A percentile compares a stretch with the other conserved stretches of the same genome.
Evolutionary conservation across 1,284 basidiomycete species (phyloP).

Genomic region (Phlebopus sp.): DNA sequence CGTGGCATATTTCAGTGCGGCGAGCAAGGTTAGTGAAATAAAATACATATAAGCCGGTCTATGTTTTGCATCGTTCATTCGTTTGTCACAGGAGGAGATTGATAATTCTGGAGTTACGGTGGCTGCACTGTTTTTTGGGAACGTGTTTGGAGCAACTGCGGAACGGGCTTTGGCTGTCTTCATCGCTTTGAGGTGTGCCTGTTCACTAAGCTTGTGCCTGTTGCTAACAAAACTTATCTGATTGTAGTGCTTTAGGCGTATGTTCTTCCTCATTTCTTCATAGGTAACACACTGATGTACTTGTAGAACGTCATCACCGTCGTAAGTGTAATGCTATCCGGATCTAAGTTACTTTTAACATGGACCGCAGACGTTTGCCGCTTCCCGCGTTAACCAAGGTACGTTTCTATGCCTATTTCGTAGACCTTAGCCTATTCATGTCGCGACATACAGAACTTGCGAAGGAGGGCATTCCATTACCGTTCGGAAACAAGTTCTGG

Average conservation of each 20-base stretch:
- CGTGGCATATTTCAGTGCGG: slow-evolving; percentile 48
- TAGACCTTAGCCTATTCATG: background rate
- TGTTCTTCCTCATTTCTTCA: slow-evolving; percentile 2
- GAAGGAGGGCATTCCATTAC: slow-evolving; percentile 41
- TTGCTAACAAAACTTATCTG: background rate
- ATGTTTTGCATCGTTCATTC: background rate
- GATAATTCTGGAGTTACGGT: slow-evolving; percentile 44
- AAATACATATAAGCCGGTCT: background rate
- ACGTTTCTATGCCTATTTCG: background rate
- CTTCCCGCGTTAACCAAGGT: slow-evolving; percentile 48
- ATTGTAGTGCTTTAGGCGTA: slow-evolving; percentile 27
- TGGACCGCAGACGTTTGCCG: slow-evolving; percentile 39
- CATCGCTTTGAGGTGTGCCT: slow-evolving; percentile 46
- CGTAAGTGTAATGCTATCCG: slow-evolving; percentile 15
- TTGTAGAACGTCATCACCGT: slow-evolving; percentile 35
- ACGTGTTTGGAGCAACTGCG: slow-evolving; percentile 50
- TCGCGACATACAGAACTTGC: slow-evolving; percentile 35
- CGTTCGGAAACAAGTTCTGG: slow-evolving; percentile 38
- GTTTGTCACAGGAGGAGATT: slow-evolving; percentile 38
- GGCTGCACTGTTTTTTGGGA: slow-evolving; percentile 51
- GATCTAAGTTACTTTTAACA: background rate
- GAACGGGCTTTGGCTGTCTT: slow-evolving; percentile 49
- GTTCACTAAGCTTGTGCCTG: background rate
- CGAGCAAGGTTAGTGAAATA: slow-evolving; percentile 15
- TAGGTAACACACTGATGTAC: slow-evolving; percentile 5